These are phyloP conservation scores for Trichosporon coremiiforme DNA, from an alignment of 1,284 basidiomycete species.

Conservation along the genomic window DNA sequence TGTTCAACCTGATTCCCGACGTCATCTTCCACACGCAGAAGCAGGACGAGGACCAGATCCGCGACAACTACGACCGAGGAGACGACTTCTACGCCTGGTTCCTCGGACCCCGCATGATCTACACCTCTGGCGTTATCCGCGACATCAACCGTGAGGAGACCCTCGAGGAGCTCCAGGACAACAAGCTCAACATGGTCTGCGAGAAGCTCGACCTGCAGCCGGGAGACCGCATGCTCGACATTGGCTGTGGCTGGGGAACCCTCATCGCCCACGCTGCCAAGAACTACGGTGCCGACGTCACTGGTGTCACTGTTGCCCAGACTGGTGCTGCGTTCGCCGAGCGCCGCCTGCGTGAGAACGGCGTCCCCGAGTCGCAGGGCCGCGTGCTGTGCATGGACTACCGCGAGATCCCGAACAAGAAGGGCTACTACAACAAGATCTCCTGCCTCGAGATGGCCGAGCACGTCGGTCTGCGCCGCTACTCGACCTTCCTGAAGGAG, in stretches of 20 bases:
- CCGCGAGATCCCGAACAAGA: slow-evolving; percentile 81
- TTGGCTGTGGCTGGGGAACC: slow-evolving; percentile 99
- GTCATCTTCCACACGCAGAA: slow-evolving; percentile 85
- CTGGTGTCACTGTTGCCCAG: slow-evolving; percentile 88
- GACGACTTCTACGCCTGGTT: slow-evolving; percentile 92
- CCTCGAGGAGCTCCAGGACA: slow-evolving; percentile 96
- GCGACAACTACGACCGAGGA: slow-evolving; percentile 95
- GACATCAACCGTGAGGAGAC: slow-evolving; percentile 77
- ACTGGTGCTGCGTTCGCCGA: slow-evolving; percentile 94
- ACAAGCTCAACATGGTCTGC: slow-evolving; percentile 94
- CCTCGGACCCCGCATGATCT: slow-evolving; percentile 63
- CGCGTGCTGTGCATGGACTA: slow-evolving; percentile 94
- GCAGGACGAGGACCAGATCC: slow-evolving; percentile 95
- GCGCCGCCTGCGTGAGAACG: slow-evolving; percentile 80
- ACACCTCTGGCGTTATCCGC: slow-evolving; percentile 88
- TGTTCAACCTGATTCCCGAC: slow-evolving; percentile 85
- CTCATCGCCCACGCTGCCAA: slow-evolving; percentile 92
- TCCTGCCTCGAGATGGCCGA: slow-evolving; percentile 98
- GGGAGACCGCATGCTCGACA: slow-evolving; percentile 77
- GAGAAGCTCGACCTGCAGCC: slow-evolving; percentile 88
- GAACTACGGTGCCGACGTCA: slow-evolving; percentile 93
- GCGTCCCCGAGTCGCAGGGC: slow-evolving; percentile 72
- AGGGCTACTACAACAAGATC: slow-evolving; percentile 88
- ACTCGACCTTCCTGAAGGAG: slow-evolving; percentile 83
- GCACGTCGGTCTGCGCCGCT: slow-evolving; percentile 95